Conservation (phyloP, 306 rosid species). For the Glycyrrhiza uralensis region DNA sequence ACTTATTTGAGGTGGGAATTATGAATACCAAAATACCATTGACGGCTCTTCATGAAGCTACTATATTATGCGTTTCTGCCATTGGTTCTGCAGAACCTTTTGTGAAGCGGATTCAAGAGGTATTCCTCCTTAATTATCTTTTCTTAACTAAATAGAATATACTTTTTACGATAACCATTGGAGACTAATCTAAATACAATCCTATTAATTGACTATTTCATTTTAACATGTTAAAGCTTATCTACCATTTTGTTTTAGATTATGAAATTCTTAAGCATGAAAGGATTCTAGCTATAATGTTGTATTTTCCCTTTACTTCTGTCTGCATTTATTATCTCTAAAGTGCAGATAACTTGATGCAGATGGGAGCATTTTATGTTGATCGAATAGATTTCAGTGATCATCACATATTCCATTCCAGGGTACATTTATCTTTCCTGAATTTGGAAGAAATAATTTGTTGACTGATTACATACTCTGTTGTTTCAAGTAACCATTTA, state of each 20-base stretch:
- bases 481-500: constrained; percentile 17
- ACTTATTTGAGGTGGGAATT: constrained; percentile 55
- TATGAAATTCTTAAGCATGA: background rate
- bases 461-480: background rate
- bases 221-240: background rate
- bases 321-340: constrained; percentile 23
- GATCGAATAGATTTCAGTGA: constrained; percentile 80
- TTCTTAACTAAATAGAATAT: background rate
- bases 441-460: background rate
- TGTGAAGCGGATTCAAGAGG: constrained; percentile 68
- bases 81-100: constrained; percentile 84
- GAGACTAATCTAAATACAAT: background rate
- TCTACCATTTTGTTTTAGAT: background rate
- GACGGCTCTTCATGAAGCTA: constrained; percentile 39
- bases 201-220: background rate
- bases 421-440: constrained; percentile 41
- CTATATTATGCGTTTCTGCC: constrained; percentile 73
- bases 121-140: constrained; percentile 23
- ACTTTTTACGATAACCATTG: background rate
- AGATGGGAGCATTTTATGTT: constrained; percentile 68
- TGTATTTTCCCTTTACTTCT: background rate
- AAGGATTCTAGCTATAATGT: background rate
- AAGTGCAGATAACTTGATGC: constrained; percentile 43
- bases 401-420: constrained; percentile 61
- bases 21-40: constrained; percentile 44